phyloP scores from a whole-genome alignment of 192 early-diverging fungal genomes.

The Backusella tuberculispora region DNA sequence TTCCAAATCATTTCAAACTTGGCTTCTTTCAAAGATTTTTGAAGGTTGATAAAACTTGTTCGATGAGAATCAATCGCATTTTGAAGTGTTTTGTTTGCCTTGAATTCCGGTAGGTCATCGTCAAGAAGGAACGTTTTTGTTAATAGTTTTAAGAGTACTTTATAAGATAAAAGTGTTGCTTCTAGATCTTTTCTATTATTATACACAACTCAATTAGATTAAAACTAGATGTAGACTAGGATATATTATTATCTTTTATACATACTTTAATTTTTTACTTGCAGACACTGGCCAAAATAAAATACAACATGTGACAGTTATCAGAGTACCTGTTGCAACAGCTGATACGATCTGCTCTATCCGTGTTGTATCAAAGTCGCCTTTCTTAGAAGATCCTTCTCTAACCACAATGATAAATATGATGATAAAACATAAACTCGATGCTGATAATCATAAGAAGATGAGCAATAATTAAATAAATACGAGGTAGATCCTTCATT shows the following conservation, averaged over 20 bases:
- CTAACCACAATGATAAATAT: slow-evolving; percentile 54
- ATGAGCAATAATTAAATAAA: too few relatives aligned
- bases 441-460: slow-evolving; percentile 24
- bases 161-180: slow-evolving; percentile 60
- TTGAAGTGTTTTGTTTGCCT: slow-evolving; percentile 59
- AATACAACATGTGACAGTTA: slow-evolving; percentile 48
- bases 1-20: slow-evolving; percentile 57
- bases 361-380: slow-evolving; percentile 47
- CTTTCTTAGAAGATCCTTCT: slow-evolving; percentile 50
- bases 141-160: slow-evolving; percentile 61
- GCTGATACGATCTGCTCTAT: slow-evolving; percentile 50
- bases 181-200: slow-evolving; percentile 47
- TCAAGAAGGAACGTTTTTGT: slow-evolving; percentile 69
- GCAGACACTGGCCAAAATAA: slow-evolving; percentile 61
- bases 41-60: slow-evolving; percentile 59
- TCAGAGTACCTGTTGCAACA: slow-evolving; percentile 47
- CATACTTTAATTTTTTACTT: slow-evolving; percentile 49
- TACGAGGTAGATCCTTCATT: background rate
- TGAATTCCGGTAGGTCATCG: slow-evolving; percentile 55
- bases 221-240: background rate
- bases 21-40: slow-evolving; percentile 58
- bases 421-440: slow-evolving; percentile 56
- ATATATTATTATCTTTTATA: background rate
- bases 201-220: background rate
- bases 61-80: slow-evolving; percentile 63